These are phyloP conservation scores for Aspergillus ruber DNA, from an alignment of 2,329 filamentous ascomycete species.

Conservation along the genomic window DNA sequence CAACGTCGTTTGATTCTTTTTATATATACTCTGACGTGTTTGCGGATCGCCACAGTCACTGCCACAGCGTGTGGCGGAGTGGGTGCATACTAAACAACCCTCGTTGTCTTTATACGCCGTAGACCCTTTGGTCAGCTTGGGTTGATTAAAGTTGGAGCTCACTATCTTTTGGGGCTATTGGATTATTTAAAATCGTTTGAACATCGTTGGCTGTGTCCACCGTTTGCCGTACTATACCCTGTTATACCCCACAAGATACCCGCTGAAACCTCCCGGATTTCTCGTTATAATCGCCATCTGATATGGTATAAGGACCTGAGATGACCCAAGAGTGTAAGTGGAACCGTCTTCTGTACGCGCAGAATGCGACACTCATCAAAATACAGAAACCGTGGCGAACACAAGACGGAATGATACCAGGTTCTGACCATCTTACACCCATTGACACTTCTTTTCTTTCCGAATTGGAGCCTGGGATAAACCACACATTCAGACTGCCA, in stretches of 20 bases:
- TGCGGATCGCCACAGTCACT: conserved; percentile 20
- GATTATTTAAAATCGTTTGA: too few species aligned
- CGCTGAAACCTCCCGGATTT: neutral
- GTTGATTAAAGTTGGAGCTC: too few species aligned
- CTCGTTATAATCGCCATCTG: neutral
- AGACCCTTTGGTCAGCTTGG: too few species aligned
- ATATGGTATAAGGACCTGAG: neutral
- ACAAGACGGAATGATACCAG: conserved; percentile 26
- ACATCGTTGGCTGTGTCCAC: neutral
- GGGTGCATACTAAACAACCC: conserved; percentile 21
- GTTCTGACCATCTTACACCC: conserved; percentile 15
- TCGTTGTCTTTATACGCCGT: too few species aligned
- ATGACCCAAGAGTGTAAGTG: neutral
- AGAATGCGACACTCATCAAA: neutral
- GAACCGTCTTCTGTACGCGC: neutral
- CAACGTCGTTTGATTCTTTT: conserved; percentile 2
- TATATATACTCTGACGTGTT: conserved; percentile 28
- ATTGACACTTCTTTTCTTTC: conserved; percentile 20
- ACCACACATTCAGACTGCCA: conserved; percentile 28
- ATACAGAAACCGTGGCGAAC: neutral
- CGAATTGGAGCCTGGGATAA: conserved; percentile 21
- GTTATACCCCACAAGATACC: neutral
- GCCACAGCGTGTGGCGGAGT: conserved; percentile 34
- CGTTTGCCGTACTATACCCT: too few species aligned
- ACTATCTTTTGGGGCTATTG: too few species aligned